Conservation (phyloP, 306 rosid genomes). For the Alnus rubra region DNA sequence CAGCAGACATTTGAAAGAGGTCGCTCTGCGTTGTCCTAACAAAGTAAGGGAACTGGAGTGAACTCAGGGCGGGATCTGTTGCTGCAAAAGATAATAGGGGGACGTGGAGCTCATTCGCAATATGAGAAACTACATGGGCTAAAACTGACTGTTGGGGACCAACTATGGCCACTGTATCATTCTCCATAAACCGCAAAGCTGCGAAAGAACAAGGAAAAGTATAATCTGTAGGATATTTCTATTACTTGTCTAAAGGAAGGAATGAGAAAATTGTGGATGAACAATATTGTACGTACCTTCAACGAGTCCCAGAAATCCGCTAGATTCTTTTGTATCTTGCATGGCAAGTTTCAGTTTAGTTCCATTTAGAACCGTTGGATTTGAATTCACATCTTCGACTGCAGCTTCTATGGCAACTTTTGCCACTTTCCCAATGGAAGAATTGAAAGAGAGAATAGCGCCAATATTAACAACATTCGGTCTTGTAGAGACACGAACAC, state of each 20-base stretch:
- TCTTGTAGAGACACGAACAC: conserved; percentile 14
- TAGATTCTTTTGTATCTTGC: conserved; percentile 40
- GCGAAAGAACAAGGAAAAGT: conserved; percentile 26
- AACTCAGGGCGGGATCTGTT: conserved; percentile 74
- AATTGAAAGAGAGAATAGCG: conserved; percentile 47
- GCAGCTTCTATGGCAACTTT: conserved; percentile 54
- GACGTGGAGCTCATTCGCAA: conserved; percentile 85
- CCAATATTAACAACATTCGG: conserved; percentile 48
- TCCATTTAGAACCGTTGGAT: conserved; percentile 36
- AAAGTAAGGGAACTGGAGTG: conserved; percentile 90
- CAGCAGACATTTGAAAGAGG: conserved; percentile 74
- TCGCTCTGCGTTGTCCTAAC: conserved; percentile 68
- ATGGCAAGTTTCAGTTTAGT: conserved; percentile 40
- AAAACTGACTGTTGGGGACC: conserved; percentile 81
- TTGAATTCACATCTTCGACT: conserved; percentile 51
- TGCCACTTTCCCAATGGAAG: conserved; percentile 50
- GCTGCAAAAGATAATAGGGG: conserved; percentile 83
- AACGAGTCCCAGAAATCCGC: conserved; percentile 54
- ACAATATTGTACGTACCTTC: conserved; percentile 33
- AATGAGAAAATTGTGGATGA: background rate
- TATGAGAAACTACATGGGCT: conserved; percentile 86
- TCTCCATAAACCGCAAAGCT: conserved; percentile 78
- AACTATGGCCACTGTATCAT: conserved; percentile 73
- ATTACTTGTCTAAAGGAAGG: conserved; percentile 2
- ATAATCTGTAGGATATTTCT: background rate